Conservation (phyloP, 2,329 filamentous ascomycete species). For the Teratosphaeria epicoccoides region DNA sequence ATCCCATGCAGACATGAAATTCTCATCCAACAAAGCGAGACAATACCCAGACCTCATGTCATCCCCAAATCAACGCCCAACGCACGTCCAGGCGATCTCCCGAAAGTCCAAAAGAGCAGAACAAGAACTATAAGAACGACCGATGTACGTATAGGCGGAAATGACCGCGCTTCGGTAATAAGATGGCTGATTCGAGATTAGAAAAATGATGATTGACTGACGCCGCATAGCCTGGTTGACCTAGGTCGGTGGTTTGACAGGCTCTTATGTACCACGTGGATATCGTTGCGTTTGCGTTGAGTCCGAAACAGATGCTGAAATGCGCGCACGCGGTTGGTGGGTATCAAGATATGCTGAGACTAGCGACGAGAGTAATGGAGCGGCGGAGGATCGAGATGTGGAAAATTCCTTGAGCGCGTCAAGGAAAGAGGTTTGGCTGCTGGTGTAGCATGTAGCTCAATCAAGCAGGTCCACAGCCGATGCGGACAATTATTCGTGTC, state of each 20-base stretch:
- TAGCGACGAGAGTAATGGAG: background rate
- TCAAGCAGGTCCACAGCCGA: too few species aligned
- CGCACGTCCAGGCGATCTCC: background rate
- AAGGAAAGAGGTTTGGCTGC: too few species aligned
- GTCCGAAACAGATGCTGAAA: background rate
- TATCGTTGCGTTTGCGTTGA: background rate
- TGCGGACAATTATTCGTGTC: too few species aligned
- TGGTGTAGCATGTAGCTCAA: too few species aligned
- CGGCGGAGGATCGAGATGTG: background rate
- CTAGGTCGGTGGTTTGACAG: background rate
- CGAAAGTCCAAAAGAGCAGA: background rate
- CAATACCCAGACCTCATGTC: background rate
- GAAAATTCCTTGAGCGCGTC: too few species aligned
- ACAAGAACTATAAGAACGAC: background rate
- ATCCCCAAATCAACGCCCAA: background rate
- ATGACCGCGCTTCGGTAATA: background rate
- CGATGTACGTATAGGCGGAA: background rate
- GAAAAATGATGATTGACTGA: too few species aligned
- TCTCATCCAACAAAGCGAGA: background rate
- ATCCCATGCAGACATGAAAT: background rate
- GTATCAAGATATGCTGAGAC: background rate
- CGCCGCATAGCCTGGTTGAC: background rate
- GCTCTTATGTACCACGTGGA: background rate
- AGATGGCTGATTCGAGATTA: too few species aligned
- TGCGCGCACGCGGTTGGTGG: background rate